Conservation (phyloP, 257 asterid genomes). For the Solanum arcanum region DNA sequence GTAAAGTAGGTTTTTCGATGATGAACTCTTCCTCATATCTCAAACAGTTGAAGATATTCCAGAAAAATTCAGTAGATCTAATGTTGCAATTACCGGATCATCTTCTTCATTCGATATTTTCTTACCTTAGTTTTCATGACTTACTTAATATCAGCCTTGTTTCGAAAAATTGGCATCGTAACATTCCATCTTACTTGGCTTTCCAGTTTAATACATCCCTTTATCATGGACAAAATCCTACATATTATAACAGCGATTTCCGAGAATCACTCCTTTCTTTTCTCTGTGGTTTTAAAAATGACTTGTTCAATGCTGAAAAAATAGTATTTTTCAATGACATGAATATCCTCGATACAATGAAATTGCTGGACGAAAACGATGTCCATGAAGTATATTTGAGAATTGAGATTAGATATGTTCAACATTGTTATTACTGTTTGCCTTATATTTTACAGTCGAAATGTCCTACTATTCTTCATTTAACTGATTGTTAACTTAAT, state of each 20-base stretch:
- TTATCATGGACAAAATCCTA: background rate
- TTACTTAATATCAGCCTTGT: background rate
- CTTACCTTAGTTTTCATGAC: background rate
- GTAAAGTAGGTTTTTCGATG: background rate
- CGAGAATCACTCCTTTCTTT: no score
- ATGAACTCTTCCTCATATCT: background rate
- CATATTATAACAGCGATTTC: no score
- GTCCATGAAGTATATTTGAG: background rate
- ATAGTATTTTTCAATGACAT: background rate
- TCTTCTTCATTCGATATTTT: background rate
- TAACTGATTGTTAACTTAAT: background rate
- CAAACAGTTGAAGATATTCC: background rate
- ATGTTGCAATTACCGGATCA: background rate
- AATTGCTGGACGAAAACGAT: background rate
- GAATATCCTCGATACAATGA: background rate
- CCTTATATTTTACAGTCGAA: background rate
- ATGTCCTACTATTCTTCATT: background rate
- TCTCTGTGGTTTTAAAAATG: background rate
- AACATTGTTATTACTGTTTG: background rate
- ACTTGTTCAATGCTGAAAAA: background rate
- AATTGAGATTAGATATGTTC: background rate
- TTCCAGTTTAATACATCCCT: background rate
- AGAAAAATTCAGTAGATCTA: background rate
- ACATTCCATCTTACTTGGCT: no score
- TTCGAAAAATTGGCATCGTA: background rate